Evolutionary conservation across 257 asterid genomes (phyloP).

Genomic region (Nemophila menziesii): DNA sequence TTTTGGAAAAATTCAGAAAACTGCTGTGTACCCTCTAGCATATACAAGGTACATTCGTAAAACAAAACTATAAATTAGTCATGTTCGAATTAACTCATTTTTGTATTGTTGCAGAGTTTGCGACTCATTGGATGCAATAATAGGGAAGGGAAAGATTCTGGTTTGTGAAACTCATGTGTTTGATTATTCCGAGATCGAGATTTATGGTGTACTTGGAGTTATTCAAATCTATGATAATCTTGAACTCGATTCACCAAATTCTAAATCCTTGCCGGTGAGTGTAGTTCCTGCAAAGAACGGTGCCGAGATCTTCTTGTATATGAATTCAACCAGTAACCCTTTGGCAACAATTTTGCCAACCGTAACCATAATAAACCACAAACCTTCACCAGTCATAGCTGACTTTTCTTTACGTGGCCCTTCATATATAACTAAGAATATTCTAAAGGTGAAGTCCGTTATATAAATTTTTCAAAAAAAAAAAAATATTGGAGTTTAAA

Average conservation of each 20-base stretch:
- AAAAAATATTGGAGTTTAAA: no score
- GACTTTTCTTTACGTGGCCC: conserved; percentile 66
- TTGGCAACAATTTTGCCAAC: no score
- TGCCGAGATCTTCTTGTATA: conserved; percentile 32
- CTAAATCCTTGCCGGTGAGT: conserved; percentile 24
- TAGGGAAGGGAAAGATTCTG: conserved; percentile 51
- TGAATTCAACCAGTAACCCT: conserved; percentile 48
- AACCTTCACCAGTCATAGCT: conserved; percentile 59
- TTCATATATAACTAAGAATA: no score
- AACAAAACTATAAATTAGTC: no score
- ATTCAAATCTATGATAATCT: conserved; percentile 21
- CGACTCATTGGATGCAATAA: conserved; percentile 28
- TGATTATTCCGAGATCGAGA: background rate
- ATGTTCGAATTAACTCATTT: no score
- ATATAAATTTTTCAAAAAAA: conserved; percentile 1
- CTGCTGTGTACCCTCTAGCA: conserved; percentile 44
- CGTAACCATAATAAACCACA: conserved; percentile 20
- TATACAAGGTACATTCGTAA: no score
- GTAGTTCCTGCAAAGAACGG: conserved; percentile 33
- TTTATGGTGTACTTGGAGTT: conserved; percentile 44
- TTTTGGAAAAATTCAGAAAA: conserved; percentile 28
- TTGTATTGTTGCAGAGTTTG: conserved; percentile 44
- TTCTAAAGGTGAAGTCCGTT: conserved; percentile 34
- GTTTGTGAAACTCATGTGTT: conserved; percentile 30
- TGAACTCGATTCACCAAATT: conserved; percentile 25